phyloP scores from a whole-genome alignment of 169 alveolate species.

The Plasmodium gaboni region DNA sequence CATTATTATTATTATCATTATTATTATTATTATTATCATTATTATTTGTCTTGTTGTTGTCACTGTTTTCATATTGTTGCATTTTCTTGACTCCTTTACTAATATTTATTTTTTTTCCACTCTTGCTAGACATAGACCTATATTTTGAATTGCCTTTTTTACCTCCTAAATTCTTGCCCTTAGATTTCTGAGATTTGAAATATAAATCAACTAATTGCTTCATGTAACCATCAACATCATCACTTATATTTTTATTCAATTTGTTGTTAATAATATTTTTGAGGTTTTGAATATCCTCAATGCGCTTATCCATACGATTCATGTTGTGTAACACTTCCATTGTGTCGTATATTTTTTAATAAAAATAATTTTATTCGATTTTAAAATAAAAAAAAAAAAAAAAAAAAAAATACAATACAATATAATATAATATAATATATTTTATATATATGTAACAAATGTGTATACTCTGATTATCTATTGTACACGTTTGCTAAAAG shows the following conservation, averaged over 20 bases:
- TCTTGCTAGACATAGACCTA: slow-evolving; percentile 47
- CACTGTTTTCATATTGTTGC: background rate
- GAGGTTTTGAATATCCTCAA: slow-evolving; percentile 21
- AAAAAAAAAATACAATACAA: no score
- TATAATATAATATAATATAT: no score
- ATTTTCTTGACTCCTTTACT: background rate
- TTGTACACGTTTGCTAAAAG: no score
- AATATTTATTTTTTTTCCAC: slow-evolving; percentile 4
- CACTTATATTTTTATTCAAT: background rate
- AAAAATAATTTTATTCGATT: no score
- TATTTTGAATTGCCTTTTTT: slow-evolving; percentile 4
- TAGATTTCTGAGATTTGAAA: slow-evolving; percentile 11
- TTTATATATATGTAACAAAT: no score
- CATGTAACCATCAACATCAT: slow-evolving; percentile 31
- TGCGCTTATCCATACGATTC: slow-evolving; percentile 25
- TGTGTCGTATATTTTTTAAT: background rate
- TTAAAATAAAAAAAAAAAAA: no score
- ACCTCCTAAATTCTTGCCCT: slow-evolving; percentile 15
- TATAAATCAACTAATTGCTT: slow-evolving; percentile 16
- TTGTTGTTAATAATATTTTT: slow-evolving; percentile 7
- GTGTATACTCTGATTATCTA: no score
- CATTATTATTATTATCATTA: background rate
- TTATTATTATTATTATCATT: background rate
- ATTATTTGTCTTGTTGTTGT: background rate
- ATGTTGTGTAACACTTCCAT: slow-evolving; percentile 48